Evolutionary conservation across 164 flowering plant species (phyloP).

Genomic region (Euptelea pleiosperma): DNA sequence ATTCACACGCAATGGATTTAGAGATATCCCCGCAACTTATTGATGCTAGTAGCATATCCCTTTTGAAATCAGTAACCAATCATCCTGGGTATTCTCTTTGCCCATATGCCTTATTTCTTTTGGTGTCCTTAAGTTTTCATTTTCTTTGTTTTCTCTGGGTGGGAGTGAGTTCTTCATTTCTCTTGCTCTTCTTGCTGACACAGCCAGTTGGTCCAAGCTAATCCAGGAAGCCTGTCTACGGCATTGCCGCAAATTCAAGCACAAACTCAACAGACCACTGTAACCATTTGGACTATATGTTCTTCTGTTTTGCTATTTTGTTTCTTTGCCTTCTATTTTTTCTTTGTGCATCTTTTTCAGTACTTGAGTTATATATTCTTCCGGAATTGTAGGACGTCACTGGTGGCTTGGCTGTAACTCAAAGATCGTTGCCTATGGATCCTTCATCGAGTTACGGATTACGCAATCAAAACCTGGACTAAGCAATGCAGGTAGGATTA

Average conservation of each 20-base stretch:
- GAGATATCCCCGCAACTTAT: conserved; percentile 64
- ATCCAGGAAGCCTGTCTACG: conserved; percentile 60
- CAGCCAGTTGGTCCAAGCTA: conserved; percentile 82
- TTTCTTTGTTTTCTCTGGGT: conserved; percentile 1
- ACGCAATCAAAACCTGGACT: conserved; percentile 79
- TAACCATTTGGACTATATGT: conserved; percentile 31
- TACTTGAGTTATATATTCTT: conserved; percentile 5
- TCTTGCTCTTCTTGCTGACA: conserved; percentile 31
- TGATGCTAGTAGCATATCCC: conserved; percentile 79
- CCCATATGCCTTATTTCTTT: background rate
- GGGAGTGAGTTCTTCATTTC: conserved; percentile 1
- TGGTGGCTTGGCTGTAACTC: conserved; percentile 52
- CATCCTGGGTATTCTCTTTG: conserved; percentile 58
- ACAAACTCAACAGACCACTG: conserved; percentile 51
- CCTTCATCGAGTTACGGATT: conserved; percentile 73
- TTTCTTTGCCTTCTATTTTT: background rate
- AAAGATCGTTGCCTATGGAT: conserved; percentile 72
- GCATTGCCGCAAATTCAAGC: conserved; percentile 84
- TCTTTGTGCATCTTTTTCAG: background rate
- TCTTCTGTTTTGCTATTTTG: background rate
- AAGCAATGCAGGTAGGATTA: conserved; percentile 54
- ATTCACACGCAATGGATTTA: conserved; percentile 65
- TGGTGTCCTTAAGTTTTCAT: background rate
- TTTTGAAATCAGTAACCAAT: conserved; percentile 64
- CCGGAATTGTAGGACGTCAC: conserved; percentile 58